A percentile compares a stretch with the other conserved stretches of the same genome.
These are phyloP conservation scores for Umbilicus rupestris DNA, from an alignment of 164 flowering plant species.

Conservation along the genomic window DNA sequence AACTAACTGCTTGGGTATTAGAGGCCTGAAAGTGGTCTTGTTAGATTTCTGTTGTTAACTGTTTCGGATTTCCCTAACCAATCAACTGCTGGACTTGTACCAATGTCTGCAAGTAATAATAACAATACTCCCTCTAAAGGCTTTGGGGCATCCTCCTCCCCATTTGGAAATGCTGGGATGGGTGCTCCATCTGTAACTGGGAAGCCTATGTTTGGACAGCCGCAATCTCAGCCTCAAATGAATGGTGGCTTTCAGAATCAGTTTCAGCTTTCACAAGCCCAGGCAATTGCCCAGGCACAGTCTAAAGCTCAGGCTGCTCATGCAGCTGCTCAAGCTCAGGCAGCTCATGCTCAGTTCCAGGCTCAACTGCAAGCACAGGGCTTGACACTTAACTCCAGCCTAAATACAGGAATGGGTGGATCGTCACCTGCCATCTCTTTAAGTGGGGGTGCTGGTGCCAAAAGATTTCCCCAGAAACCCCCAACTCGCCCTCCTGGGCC, in stretches of 20 bases:
- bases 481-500: slow-evolving; percentile 5
- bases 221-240: slow-evolving; percentile 30
- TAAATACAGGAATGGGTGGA: background rate
- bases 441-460: background rate
- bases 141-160: background rate
- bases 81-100: background rate
- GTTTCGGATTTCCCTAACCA: too few species aligned
- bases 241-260: slow-evolving; percentile 32
- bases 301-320: slow-evolving; percentile 30
- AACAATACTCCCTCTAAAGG: background rate
- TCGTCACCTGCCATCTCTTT: slow-evolving; percentile 1
- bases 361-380: slow-evolving; percentile 7
- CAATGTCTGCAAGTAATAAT: background rate
- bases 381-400: slow-evolving; percentile 1
- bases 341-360: slow-evolving; percentile 4
- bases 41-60: too few species aligned
- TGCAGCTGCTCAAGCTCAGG: slow-evolving; percentile 17
- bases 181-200: slow-evolving; percentile 20
- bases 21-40: too few species aligned
- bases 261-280: slow-evolving; percentile 45
- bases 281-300: slow-evolving; percentile 32
- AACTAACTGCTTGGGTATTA: too few species aligned
- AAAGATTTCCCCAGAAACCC: slow-evolving; percentile 3
- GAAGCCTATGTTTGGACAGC: slow-evolving; percentile 15
- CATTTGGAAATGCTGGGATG: slow-evolving; percentile 12